Conservation (phyloP, 2,329 filamentous ascomycete genomes). For the Sordariomycetes sp. region DNA sequence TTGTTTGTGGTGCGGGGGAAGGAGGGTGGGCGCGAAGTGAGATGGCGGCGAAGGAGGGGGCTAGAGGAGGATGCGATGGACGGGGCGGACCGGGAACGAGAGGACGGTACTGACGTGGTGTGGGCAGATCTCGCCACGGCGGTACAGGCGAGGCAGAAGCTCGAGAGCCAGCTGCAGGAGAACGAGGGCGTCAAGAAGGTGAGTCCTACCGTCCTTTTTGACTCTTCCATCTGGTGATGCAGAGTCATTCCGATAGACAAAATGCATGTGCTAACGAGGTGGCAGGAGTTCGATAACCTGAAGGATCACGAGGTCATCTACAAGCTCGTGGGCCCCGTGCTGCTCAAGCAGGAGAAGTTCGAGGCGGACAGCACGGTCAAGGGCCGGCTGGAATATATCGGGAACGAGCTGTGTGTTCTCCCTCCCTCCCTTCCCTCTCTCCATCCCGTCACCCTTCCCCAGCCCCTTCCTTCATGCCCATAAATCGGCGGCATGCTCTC, state of each 20-base stretch:
- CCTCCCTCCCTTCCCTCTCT: neutral
- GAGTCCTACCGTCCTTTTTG: slow-evolving; percentile 6
- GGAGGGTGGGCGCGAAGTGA: too few species aligned
- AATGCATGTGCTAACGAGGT: neutral
- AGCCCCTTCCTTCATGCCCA: neutral
- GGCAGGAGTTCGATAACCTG: slow-evolving; percentile 70
- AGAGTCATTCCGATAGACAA: neutral
- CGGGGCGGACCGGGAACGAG: neutral
- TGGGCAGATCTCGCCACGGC: slow-evolving; percentile 61
- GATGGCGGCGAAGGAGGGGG: neutral
- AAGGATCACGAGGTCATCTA: slow-evolving; percentile 81
- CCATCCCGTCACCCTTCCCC: neutral
- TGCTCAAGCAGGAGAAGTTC: slow-evolving; percentile 85
- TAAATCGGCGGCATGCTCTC: too few species aligned
- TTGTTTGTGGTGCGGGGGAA: neutral
- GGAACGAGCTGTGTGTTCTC: slow-evolving; percentile 72
- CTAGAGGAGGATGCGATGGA: neutral
- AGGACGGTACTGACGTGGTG: slow-evolving; percentile 2
- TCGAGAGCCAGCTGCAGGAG: slow-evolving; percentile 89
- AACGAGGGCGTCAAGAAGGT: slow-evolving; percentile 80
- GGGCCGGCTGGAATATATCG: slow-evolving; percentile 81
- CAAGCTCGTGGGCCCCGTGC: slow-evolving; percentile 84
- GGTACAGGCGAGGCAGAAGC: slow-evolving; percentile 72
- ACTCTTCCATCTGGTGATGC: neutral
- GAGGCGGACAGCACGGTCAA: slow-evolving; percentile 89